A percentile compares a stretch with the other conserved stretches of the same genome.
Conservation (phyloP, 2,329 filamentous ascomycete genomes). For the Diaporthe eres region DNA sequence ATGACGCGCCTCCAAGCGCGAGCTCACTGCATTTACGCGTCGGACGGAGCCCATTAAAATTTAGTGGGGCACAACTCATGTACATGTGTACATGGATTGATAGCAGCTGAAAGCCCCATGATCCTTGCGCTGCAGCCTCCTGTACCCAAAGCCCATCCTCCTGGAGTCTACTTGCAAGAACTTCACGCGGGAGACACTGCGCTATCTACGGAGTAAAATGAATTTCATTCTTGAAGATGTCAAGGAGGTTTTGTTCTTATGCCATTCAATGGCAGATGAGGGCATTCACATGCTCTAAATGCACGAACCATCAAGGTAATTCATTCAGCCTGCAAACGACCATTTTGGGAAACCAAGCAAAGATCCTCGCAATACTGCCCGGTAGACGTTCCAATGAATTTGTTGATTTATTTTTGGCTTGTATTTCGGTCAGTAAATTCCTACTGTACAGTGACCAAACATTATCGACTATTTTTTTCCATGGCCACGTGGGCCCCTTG, state of each 20-base stretch:
- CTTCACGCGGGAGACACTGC: not conserved
- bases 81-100: not conserved
- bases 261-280: not conserved
- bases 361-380: not conserved
- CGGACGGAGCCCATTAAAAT: slow-evolving; percentile 29
- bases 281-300: not conserved
- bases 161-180: not conserved
- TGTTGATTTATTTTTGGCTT: slow-evolving; percentile 13
- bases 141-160: not conserved
- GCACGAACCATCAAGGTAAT: too few species aligned
- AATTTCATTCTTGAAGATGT: not conserved
- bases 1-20: slow-evolving; percentile 35
- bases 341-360: not conserved
- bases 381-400: not conserved
- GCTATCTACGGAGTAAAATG: not conserved
- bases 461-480: slow-evolving; percentile 37
- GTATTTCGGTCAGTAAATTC: slow-evolving; percentile 15
- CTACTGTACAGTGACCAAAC: slow-evolving; percentile 37
- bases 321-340: not conserved
- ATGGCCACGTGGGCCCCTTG: not conserved
- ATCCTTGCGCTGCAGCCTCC: not conserved
- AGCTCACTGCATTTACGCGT: slow-evolving; percentile 20
- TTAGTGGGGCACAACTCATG: slow-evolving; percentile 22
- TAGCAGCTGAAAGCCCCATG: slow-evolving; percentile 3
- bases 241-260: not conserved